A percentile compares a stretch with the other conserved stretches of the same genome.
Evolutionary conservation across 768 basidiomycete genomes (phyloP).

Genomic region (Hemileccinum rubropunctum): DNA sequence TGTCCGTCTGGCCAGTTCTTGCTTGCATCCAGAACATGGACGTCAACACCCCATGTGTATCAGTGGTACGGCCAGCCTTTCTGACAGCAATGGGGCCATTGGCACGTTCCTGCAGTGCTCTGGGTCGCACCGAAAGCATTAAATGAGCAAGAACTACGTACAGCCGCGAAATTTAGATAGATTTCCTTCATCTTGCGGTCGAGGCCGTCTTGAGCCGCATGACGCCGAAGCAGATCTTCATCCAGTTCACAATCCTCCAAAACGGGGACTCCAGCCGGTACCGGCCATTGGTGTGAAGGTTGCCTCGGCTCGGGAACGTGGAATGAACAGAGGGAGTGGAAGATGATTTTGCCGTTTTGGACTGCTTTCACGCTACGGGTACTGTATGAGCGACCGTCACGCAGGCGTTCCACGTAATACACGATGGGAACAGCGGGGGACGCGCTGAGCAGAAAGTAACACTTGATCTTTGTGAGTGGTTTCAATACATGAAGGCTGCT

Average conservation of each 20-base stretch:
- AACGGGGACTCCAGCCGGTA: slow-evolving; percentile 51
- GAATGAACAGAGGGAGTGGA: slow-evolving; percentile 78
- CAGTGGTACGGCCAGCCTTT: slow-evolving; percentile 42
- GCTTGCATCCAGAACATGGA: slow-evolving; percentile 84
- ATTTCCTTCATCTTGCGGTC: slow-evolving; percentile 35
- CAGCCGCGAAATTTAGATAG: slow-evolving; percentile 26
- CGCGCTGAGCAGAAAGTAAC: slow-evolving; percentile 78
- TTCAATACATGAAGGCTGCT: neutral
- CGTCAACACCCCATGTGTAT: slow-evolving; percentile 46
- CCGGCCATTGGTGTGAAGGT: slow-evolving; percentile 62
- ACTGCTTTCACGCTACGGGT: slow-evolving; percentile 64
- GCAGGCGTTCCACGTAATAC: slow-evolving; percentile 73
- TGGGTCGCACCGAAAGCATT: slow-evolving; percentile 25
- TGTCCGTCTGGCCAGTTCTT: slow-evolving; percentile 49
- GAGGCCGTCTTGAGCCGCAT: slow-evolving; percentile 27
- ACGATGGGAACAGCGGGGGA: slow-evolving; percentile 72
- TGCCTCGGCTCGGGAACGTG: slow-evolving; percentile 78
- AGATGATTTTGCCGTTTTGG: slow-evolving; percentile 50
- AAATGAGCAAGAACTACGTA: slow-evolving; percentile 18
- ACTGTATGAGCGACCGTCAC: slow-evolving; percentile 71
- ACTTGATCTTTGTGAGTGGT: slow-evolving; percentile 41
- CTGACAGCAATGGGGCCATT: slow-evolving; percentile 70
- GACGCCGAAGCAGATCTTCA: slow-evolving; percentile 39
- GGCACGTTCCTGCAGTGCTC: slow-evolving; percentile 52
- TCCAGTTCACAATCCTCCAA: slow-evolving; percentile 67